Evolutionary conservation across 805 yeast genomes (phyloP).

Genomic region (Starmerella roubikii): DNA sequence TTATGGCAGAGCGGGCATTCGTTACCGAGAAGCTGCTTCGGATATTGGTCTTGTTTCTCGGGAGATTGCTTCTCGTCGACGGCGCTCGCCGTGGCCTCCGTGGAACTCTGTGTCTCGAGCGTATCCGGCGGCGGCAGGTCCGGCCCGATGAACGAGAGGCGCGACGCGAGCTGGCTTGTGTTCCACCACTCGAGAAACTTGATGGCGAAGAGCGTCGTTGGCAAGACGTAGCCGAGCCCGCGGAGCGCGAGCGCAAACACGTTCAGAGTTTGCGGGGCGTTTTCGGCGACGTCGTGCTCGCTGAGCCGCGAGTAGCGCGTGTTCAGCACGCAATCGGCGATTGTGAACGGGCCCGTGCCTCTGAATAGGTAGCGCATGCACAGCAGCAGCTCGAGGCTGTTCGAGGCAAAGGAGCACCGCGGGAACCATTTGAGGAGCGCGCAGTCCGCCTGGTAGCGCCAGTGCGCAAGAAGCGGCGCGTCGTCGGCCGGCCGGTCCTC

Average conservation of each 20-base stretch:
- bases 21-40: constrained; percentile 1
- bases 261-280: constrained; percentile 1
- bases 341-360: constrained; percentile 44
- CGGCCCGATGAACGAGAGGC: constrained; percentile 13
- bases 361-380: constrained; percentile 59
- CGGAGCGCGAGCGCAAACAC: constrained; percentile 3
- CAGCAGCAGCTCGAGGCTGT: constrained; percentile 40
- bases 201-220: constrained; percentile 64
- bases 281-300: constrained; percentile 18
- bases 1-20: constrained; percentile 60
- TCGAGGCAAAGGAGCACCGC: constrained; percentile 33
- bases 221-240: constrained; percentile 38
- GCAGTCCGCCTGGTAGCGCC: constrained; percentile 20
- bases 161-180: constrained; percentile 50
- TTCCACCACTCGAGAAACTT: constrained; percentile 93
- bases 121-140: constrained; percentile 11
- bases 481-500: constrained; percentile 20
- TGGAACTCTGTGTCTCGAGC: background rate
- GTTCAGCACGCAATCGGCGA: constrained; percentile 46
- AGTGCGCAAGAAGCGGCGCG: constrained; percentile 20
- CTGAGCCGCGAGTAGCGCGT: constrained; percentile 53
- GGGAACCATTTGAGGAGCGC: constrained; percentile 54
- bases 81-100: background rate
- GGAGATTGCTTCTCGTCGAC: background rate
- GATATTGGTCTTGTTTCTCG: background rate